Evolutionary conservation across 345 rosid genomes (phyloP).

Genomic region (Rhizophora mangle): DNA sequence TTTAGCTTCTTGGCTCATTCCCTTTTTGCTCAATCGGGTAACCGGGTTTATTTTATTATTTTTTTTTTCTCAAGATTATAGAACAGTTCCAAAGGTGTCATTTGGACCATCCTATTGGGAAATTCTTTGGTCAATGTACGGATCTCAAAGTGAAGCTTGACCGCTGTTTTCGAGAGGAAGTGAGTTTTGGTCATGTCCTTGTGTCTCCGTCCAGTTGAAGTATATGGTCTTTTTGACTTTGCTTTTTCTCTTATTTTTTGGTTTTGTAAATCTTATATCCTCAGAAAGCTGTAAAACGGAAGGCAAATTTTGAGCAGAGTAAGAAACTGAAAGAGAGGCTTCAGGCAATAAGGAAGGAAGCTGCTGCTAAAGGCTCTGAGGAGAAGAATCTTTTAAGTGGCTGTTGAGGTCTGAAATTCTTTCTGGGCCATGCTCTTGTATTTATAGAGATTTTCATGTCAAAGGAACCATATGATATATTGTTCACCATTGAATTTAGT

Average conservation of each 20-base stretch:
- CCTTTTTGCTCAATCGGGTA: too few relatives aligned
- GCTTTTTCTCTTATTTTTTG: neutral
- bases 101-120: conserved; percentile 70
- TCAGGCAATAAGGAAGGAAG: conserved; percentile 46
- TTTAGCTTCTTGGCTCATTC: too few relatives aligned
- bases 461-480: too few relatives aligned
- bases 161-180: conserved; percentile 84
- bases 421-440: neutral
- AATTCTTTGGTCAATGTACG: conserved; percentile 87
- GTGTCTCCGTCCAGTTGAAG: neutral
- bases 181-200: conserved; percentile 18
- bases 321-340: conserved; percentile 59
- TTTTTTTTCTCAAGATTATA: conserved; percentile 47
- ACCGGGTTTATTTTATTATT: neutral
- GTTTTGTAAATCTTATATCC: neutral
- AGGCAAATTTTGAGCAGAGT: conserved; percentile 72
- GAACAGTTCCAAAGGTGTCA: conserved; percentile 91
- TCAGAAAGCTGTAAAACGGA: conserved; percentile 88
- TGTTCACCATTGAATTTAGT: too few relatives aligned
- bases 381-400: conserved; percentile 12
- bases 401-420: neutral
- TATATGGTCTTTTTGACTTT: neutral
- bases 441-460: too few relatives aligned
- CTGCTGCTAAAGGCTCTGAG: conserved; percentile 26
- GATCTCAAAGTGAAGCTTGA: conserved; percentile 79